Evolutionary conservation across 768 basidiomycete genomes (phyloP).

Genomic region (Tricholoma sp.): DNA sequence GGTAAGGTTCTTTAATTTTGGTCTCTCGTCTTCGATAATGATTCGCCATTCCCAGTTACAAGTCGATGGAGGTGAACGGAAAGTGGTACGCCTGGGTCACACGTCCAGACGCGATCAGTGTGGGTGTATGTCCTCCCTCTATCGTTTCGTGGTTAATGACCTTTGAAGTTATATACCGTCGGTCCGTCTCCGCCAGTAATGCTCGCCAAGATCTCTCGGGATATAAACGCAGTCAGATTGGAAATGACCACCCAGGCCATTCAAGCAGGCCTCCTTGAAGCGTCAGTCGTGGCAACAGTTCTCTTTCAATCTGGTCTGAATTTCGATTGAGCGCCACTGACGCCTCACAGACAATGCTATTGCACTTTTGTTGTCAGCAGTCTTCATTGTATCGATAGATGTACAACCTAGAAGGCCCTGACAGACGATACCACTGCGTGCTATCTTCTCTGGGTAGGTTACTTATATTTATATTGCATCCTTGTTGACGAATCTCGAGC

Average conservation of each 20-base stretch:
- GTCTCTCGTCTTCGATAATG: background rate
- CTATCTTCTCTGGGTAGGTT: background rate
- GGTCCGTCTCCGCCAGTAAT: conserved; percentile 18
- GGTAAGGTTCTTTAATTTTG: too few species aligned
- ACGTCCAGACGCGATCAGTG: conserved; percentile 19
- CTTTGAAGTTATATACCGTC: conserved; percentile 19
- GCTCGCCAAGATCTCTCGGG: conserved; percentile 33
- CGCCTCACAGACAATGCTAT: background rate
- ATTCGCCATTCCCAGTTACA: conserved; percentile 19
- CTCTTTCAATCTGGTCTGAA: conserved; percentile 44
- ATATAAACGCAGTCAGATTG: conserved; percentile 30
- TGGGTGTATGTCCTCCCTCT: conserved; percentile 9
- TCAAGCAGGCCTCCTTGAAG: conserved; percentile 39
- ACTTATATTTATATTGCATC: background rate
- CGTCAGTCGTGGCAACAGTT: conserved; percentile 39
- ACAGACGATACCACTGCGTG: too few species aligned
- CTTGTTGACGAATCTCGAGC: background rate
- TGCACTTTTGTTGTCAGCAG: background rate
- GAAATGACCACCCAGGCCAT: conserved; percentile 43
- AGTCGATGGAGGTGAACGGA: conserved; percentile 36
- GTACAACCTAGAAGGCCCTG: background rate
- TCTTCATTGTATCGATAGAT: background rate
- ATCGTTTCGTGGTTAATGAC: conserved; percentile 17
- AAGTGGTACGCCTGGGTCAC: conserved; percentile 37
- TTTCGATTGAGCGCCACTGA: conserved; percentile 32